Conservation (phyloP, 2,329 filamentous ascomycete genomes). For the Bipolaris zeicola region DNA sequence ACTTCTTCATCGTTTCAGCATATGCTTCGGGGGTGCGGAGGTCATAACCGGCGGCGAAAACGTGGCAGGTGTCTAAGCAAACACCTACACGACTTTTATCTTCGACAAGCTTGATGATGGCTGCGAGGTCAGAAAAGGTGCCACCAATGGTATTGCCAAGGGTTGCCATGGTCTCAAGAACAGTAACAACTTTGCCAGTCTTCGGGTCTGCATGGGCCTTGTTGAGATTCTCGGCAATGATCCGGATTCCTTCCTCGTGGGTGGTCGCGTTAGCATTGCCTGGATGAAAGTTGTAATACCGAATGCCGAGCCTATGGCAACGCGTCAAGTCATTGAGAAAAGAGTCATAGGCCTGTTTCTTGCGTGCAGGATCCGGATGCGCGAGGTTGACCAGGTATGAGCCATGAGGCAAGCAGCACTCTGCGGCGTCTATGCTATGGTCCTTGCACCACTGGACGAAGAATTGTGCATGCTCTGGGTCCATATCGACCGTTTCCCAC, state of each 20-base stretch:
- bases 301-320: constrained; percentile 84
- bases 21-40: constrained; percentile 77
- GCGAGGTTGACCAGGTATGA: constrained; percentile 97
- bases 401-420: constrained; percentile 87
- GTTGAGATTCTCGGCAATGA: constrained; percentile 84
- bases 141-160: constrained; percentile 82
- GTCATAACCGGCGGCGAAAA: constrained; percentile 94
- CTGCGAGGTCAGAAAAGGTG: constrained; percentile 82
- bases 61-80: constrained; percentile 95
- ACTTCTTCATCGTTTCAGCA: constrained; percentile 71
- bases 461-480: constrained; percentile 67
- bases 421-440: constrained; percentile 72
- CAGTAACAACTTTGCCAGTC: constrained; percentile 75
- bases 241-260: constrained; percentile 71
- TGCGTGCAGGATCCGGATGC: constrained; percentile 78
- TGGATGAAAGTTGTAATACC: constrained; percentile 97
- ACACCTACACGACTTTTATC: constrained; percentile 87
- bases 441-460: constrained; percentile 73
- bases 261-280: constrained; percentile 74
- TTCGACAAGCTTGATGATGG: constrained; percentile 79
- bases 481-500: constrained; percentile 83
- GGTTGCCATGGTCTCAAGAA: constrained; percentile 96
- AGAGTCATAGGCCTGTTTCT: constrained; percentile 79
- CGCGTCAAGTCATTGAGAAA: constrained; percentile 88
- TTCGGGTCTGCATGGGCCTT: constrained; percentile 70